Evolutionary conservation across 345 rosid genomes (phyloP).

Genomic region (Dipteronia dyeriana): DNA sequence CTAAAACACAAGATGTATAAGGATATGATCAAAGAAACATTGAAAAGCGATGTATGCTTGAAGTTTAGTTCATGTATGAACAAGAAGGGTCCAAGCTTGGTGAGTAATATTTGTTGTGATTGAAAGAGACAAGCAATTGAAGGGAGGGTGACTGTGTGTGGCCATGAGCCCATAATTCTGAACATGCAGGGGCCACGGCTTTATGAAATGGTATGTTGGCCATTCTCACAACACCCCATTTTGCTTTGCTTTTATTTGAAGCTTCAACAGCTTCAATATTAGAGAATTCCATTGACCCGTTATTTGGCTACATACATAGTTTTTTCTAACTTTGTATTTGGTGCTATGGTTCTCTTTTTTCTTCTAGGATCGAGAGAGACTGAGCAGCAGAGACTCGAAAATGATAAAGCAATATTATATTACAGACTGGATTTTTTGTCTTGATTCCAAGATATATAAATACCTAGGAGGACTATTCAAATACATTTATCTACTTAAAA

Average conservation of each 20-base stretch:
- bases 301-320: not conserved
- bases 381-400: too few species aligned
- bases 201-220: conserved; percentile 44
- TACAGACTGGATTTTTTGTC: too few species aligned
- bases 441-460: too few species aligned
- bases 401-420: too few species aligned
- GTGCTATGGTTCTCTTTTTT: too few species aligned
- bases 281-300: conserved; percentile 16
- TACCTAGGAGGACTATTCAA: too few species aligned
- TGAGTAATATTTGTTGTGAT: conserved; percentile 14
- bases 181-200: conserved; percentile 27
- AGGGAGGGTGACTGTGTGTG: not conserved
- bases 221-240: conserved; percentile 33
- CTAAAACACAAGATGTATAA: not conserved
- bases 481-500: too few species aligned
- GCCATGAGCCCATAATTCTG: conserved; percentile 24
- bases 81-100: not conserved
- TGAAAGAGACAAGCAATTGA: conserved; percentile 21
- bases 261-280: not conserved
- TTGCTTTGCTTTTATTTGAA: conserved; percentile 13
- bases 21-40: not conserved
- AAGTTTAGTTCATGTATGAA: conserved; percentile 14
- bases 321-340: too few species aligned
- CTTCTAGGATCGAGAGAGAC: too few species aligned
- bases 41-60: not conserved